phyloP scores from a whole-genome alignment of 2,329 filamentous ascomycete genomes.

The Raffaelea deltoideospora region DNA sequence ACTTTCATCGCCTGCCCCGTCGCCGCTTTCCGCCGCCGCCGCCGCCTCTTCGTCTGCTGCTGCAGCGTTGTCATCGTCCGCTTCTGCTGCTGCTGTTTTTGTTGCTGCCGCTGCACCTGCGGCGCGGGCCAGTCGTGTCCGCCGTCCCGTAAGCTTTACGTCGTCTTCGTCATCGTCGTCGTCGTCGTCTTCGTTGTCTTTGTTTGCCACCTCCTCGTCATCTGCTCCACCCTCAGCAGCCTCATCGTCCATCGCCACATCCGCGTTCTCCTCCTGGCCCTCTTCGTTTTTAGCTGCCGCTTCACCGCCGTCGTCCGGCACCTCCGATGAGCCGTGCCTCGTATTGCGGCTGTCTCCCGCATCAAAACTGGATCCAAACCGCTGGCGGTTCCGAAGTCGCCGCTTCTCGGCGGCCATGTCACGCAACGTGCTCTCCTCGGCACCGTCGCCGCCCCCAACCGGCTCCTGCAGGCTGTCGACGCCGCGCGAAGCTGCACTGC shows the following conservation, averaged over 20 bases:
- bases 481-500: no score
- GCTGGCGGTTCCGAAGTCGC: no score
- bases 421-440: constrained; percentile 2
- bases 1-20: constrained; percentile 4
- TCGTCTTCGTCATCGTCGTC: constrained; percentile 17
- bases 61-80: no score
- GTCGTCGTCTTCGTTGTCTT: constrained; percentile 30
- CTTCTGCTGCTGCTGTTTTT: neutral
- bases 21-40: constrained; percentile 1
- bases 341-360: no score
- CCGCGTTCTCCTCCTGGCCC: constrained; percentile 1
- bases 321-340: no score
- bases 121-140: constrained; percentile 10
- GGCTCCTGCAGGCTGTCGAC: no score
- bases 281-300: neutral
- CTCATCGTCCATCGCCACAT: constrained; percentile 3
- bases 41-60: constrained; percentile 5
- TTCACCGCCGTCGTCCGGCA: neutral
- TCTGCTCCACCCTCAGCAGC: constrained; percentile 14
- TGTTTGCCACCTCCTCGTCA: constrained; percentile 15
- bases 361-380: constrained; percentile 1
- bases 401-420: neutral
- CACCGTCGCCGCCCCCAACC: constrained; percentile 5
- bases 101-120: constrained; percentile 6
- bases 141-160: constrained; percentile 27